Conservation (phyloP, 805 yeast species). For the Yamadazyma scolyti region DNA sequence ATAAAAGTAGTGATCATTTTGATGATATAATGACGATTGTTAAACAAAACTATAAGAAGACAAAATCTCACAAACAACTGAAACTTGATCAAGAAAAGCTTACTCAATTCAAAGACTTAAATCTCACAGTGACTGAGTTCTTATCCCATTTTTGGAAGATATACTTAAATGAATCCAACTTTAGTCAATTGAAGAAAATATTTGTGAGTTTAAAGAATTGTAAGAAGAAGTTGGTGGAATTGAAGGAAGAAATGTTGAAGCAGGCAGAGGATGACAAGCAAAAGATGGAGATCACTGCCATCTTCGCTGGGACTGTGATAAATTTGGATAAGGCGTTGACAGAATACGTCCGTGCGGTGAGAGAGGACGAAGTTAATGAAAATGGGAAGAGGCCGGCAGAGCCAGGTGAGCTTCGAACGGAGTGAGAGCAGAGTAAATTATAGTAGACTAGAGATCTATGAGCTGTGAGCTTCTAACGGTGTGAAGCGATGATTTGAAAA, state of each 20-base stretch:
- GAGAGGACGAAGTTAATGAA: constrained; percentile 19
- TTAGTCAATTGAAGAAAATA: constrained; percentile 35
- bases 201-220: constrained; percentile 34
- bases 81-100: no score
- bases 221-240: constrained; percentile 22
- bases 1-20: no score
- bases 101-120: constrained; percentile 33
- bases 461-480: no score
- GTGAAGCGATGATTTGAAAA: no score
- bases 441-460: no score
- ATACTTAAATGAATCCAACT: constrained; percentile 32
- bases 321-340: constrained; percentile 29
- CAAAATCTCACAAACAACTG: no score
- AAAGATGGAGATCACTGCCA: constrained; percentile 14
- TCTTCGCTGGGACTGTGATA: no score
- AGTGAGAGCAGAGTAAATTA: no score
- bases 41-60: no score
- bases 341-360: constrained; percentile 31
- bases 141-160: constrained; percentile 42
- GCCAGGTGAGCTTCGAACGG: neutral
- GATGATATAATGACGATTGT: no score
- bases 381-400: constrained; percentile 31
- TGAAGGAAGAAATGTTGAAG: constrained; percentile 19
- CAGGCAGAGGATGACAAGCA: constrained; percentile 1
- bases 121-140: constrained; percentile 39